Conservation (phyloP, 208 protist species). For the Leishmania amazonensis region DNA sequence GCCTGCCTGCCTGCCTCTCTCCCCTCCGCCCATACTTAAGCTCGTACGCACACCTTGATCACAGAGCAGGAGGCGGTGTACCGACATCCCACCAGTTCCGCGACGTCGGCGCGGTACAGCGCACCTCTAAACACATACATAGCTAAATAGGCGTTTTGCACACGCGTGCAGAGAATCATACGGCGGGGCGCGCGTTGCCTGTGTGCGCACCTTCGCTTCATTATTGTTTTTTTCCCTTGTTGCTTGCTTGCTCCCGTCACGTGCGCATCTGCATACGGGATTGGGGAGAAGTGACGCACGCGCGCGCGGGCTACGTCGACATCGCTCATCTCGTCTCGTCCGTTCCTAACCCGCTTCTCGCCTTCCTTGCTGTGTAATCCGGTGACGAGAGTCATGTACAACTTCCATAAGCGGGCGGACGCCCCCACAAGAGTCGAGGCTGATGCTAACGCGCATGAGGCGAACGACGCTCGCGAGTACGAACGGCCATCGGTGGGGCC, state of each 20-base stretch:
- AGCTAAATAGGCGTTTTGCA: background rate
- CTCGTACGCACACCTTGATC: background rate
- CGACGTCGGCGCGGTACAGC: background rate
- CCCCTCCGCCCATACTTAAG: background rate
- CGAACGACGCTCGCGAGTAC: background rate
- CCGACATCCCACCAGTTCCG: background rate
- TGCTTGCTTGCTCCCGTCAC: background rate
- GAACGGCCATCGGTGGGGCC: background rate
- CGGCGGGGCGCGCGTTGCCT: background rate
- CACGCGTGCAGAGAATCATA: background rate
- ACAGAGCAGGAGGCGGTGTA: background rate
- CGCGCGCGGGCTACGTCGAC: background rate
- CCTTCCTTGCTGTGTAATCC: background rate
- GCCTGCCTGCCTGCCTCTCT: background rate
- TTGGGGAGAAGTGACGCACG: no score
- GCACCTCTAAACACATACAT: background rate
- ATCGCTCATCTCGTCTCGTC: background rate
- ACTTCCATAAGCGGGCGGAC: slow-evolving; percentile 23
- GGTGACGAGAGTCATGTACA: slow-evolving; percentile 20
- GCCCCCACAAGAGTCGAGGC: background rate
- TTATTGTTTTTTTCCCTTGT: slow-evolving; percentile 13
- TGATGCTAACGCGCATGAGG: background rate
- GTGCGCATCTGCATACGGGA: background rate
- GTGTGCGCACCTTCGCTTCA: background rate
- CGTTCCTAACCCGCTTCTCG: background rate